Conservation (phyloP, 2,329 filamentous ascomycete species). For the Fusarium sarcochroum region DNA sequence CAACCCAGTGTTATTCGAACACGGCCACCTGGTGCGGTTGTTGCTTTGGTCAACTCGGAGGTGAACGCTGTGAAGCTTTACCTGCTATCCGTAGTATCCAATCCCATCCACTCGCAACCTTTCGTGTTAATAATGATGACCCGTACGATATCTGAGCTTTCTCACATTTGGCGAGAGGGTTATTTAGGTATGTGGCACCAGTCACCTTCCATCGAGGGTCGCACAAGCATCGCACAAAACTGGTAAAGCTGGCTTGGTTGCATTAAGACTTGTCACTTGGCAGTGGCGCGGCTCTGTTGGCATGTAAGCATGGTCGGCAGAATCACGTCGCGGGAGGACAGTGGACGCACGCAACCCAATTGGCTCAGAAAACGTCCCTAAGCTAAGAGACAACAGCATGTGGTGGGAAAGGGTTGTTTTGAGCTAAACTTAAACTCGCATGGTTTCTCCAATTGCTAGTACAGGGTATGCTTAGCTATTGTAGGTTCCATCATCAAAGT, state of each 20-base stretch:
- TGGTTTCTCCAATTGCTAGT: constrained; percentile 15
- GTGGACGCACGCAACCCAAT: constrained; percentile 12
- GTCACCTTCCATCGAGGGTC: constrained; percentile 25
- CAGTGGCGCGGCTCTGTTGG: constrained; percentile 35
- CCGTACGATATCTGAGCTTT: background rate
- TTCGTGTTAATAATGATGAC: background rate
- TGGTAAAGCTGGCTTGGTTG: constrained; percentile 6
- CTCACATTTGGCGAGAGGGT: background rate
- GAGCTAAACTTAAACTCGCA: constrained; percentile 28
- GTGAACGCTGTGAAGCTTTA: background rate
- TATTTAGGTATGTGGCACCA: constrained; percentile 39
- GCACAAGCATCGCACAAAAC: constrained; percentile 31
- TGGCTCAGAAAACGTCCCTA: constrained; percentile 10
- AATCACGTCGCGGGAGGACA: background rate
- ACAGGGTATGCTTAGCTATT: background rate
- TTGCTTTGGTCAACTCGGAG: background rate
- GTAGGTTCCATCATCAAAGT: background rate
- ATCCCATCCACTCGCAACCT: constrained; percentile 10
- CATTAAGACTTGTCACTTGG: constrained; percentile 13
- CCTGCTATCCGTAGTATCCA: background rate
- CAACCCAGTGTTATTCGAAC: background rate
- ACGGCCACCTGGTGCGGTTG: background rate
- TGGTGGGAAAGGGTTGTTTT: constrained; percentile 35
- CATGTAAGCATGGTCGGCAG: constrained; percentile 27
- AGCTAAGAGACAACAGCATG: constrained; percentile 13